Evolutionary conservation across 768 basidiomycete species (phyloP).

Genomic region (Krasilnikovozyma curviuscula): DNA sequence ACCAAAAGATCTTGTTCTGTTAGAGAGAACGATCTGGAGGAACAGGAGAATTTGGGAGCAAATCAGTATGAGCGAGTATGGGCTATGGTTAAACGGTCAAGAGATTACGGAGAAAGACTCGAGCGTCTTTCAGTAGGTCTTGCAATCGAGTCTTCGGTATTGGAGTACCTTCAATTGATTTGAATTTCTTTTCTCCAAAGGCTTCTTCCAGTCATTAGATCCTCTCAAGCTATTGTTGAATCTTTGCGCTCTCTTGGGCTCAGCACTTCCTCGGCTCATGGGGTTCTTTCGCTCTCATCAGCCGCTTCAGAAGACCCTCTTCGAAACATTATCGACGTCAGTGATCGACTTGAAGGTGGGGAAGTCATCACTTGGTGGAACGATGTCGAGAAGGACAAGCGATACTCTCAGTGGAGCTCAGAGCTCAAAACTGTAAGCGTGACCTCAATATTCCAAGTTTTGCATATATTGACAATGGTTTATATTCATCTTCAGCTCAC

Average conservation of each 20-base stretch:
- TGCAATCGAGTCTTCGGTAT: neutral
- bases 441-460: conserved; percentile 7
- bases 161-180: neutral
- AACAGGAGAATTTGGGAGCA: conserved; percentile 35
- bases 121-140: conserved; percentile 43
- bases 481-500: conserved; percentile 35
- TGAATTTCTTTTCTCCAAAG: conserved; percentile 21
- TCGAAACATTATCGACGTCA: conserved; percentile 61
- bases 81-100: conserved; percentile 63
- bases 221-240: conserved; percentile 45
- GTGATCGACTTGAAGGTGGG: conserved; percentile 63
- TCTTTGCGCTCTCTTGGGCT: conserved; percentile 47
- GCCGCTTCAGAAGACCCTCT: conserved; percentile 1
- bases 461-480: conserved; percentile 31
- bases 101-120: conserved; percentile 42
- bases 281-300: conserved; percentile 36
- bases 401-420: conserved; percentile 30
- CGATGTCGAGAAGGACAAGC: conserved; percentile 62
- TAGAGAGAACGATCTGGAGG: conserved; percentile 36
- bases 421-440: conserved; percentile 13
- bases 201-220: conserved; percentile 49
- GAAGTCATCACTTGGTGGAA: conserved; percentile 70
- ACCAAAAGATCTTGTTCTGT: conserved; percentile 38
- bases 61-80: neutral
- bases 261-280: conserved; percentile 43